Evolutionary conservation across 768 basidiomycete species (phyloP).

Genomic region (Suillus placidus): DNA sequence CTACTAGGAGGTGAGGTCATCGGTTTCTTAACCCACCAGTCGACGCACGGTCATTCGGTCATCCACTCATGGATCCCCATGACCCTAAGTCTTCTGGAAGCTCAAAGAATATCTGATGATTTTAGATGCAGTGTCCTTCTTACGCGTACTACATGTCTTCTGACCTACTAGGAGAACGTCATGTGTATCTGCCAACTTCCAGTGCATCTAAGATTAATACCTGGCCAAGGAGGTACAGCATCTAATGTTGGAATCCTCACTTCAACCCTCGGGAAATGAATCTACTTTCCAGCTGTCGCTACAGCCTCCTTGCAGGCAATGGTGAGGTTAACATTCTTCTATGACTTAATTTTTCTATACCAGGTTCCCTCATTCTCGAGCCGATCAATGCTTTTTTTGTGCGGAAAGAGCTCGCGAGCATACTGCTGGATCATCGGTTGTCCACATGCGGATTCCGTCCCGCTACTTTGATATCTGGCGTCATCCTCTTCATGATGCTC

Average conservation of each 20-base stretch:
- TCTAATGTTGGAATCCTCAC: conserved; percentile 1
- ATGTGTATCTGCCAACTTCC: conserved; percentile 3
- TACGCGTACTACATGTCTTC: conserved; percentile 5
- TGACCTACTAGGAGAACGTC: not conserved
- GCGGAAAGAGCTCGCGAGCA: not conserved
- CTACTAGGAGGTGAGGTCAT: not conserved
- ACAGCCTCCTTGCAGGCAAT: conserved; percentile 11
- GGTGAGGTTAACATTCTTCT: conserved; percentile 3
- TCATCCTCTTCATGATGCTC: not conserved
- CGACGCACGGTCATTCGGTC: conserved; percentile 9
- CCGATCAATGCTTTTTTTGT: conserved; percentile 6
- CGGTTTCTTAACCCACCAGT: not conserved
- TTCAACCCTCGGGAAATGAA: conserved; percentile 5
- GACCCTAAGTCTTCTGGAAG: conserved; percentile 9
- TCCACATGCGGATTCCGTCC: not conserved
- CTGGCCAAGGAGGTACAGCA: conserved; percentile 1
- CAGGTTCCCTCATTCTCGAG: not conserved
- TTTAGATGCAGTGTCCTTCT: conserved; percentile 10
- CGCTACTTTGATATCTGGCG: not conserved
- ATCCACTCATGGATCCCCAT: conserved; percentile 6
- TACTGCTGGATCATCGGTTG: not conserved
- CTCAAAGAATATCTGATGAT: conserved; percentile 1
- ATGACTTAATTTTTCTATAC: conserved; percentile 8
- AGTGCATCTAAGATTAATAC: conserved; percentile 9
- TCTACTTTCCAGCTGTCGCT: not conserved